These are phyloP conservation scores for Rehmannia glutinosa DNA, from an alignment of 257 asterid species.

Conservation along the genomic window DNA sequence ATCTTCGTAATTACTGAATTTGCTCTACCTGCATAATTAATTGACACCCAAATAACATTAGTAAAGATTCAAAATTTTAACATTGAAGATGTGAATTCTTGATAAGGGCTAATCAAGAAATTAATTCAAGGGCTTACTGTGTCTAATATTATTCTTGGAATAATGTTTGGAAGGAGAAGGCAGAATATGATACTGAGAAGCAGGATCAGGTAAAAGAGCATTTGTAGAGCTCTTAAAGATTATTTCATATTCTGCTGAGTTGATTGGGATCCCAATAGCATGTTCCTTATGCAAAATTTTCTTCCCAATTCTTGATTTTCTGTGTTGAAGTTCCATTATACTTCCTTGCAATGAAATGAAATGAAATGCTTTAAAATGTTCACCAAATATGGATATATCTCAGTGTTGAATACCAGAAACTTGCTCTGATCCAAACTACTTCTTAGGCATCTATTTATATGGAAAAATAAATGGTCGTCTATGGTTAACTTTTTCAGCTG, in stretches of 20 bases:
- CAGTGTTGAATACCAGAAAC: background rate
- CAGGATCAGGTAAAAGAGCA: conserved; percentile 12
- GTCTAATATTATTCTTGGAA: conserved; percentile 16
- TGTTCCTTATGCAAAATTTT: background rate
- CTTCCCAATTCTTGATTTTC: background rate
- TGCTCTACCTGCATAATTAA: conserved; percentile 37
- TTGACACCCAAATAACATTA: background rate
- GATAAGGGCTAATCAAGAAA: background rate
- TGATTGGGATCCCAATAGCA: conserved; percentile 17
- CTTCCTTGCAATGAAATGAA: background rate
- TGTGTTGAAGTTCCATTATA: conserved; percentile 14
- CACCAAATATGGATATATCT: no score
- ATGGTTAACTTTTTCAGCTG: background rate
- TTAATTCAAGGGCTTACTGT: conserved; percentile 8
- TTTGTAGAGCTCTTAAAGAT: background rate
- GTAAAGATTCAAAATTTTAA: background rate
- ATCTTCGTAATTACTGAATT: conserved; percentile 26
- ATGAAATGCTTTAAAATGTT: background rate
- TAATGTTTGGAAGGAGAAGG: conserved; percentile 24
- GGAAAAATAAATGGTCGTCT: background rate
- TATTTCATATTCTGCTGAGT: conserved; percentile 1
- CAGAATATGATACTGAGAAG: conserved; percentile 20
- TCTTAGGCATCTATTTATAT: conserved; percentile 2
- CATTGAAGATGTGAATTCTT: background rate
- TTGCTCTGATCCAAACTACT: background rate